These are phyloP conservation scores for Pistacia integerrima DNA, from an alignment of 345 rosid species.

Conservation along the genomic window DNA sequence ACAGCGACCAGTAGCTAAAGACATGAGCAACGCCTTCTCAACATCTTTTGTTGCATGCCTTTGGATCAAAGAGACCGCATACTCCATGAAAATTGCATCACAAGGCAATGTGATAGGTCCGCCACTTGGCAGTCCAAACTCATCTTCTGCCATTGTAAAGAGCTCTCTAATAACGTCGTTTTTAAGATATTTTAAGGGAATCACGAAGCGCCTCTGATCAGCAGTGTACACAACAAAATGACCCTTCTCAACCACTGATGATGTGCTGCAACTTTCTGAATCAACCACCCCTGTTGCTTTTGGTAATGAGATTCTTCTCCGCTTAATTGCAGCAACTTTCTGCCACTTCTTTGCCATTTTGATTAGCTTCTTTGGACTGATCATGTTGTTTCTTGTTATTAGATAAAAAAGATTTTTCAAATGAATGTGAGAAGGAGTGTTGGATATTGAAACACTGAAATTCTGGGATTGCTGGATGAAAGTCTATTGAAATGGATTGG, in stretches of 20 bases:
- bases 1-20: slow-evolving; percentile 1
- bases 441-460: background rate
- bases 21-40: slow-evolving; percentile 16
- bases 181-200: background rate
- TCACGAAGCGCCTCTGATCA: background rate
- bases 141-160: background rate
- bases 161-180: slow-evolving; percentile 12
- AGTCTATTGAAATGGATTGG: background rate
- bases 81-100: too few relatives aligned
- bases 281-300: too few relatives aligned
- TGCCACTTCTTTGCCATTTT: slow-evolving; percentile 35
- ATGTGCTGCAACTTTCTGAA: background rate
- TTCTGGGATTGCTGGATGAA: background rate
- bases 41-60: background rate
- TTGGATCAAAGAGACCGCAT: background rate
- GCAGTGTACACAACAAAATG: slow-evolving; percentile 13
- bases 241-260: slow-evolving; percentile 1
- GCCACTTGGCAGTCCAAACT: too few relatives aligned
- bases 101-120: too few relatives aligned
- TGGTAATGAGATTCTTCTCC: background rate
- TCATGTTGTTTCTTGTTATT: slow-evolving; percentile 4
- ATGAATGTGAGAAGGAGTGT: background rate
- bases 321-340: slow-evolving; percentile 7
- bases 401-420: background rate
- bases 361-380: background rate